phyloP scores from a whole-genome alignment of 75 land plant species.

The Larix kaempferi region DNA sequence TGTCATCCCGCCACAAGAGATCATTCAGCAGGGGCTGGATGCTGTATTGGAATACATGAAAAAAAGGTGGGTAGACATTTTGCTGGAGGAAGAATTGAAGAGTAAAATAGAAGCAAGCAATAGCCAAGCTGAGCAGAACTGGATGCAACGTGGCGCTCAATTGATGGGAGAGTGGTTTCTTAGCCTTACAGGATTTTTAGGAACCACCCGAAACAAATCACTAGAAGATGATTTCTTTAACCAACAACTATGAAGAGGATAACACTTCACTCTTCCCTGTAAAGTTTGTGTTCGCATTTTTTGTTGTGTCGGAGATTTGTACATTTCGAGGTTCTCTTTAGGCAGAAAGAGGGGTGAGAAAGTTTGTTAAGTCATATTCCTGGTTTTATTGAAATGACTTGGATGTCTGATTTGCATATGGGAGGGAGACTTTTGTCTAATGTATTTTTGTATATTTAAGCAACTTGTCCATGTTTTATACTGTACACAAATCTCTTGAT shows the following conservation, averaged over 20 bases:
- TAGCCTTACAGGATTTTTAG: conserved; percentile 23
- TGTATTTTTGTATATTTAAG: too few relatives aligned
- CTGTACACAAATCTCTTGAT: too few relatives aligned
- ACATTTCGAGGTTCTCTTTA: too few relatives aligned
- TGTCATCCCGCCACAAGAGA: conserved; percentile 59
- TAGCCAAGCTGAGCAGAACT: conserved; percentile 22
- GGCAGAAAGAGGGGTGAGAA: too few relatives aligned
- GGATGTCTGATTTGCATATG: too few relatives aligned
- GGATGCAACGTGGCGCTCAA: conserved; percentile 39
- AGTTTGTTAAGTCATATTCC: too few relatives aligned
- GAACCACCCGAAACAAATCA: conserved; percentile 9
- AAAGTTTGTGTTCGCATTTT: too few relatives aligned
- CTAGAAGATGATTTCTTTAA: background rate
- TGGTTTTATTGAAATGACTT: too few relatives aligned
- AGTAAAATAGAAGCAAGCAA: conserved; percentile 16
- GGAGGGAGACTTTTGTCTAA: too few relatives aligned
- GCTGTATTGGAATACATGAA: conserved; percentile 63
- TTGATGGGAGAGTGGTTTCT: conserved; percentile 27
- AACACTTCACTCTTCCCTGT: too few relatives aligned
- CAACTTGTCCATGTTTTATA: too few relatives aligned
- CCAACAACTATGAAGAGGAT: background rate
- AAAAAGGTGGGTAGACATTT: conserved; percentile 55
- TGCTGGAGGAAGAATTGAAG: conserved; percentile 52
- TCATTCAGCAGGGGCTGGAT: conserved; percentile 53
- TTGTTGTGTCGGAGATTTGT: too few relatives aligned